phyloP scores from a whole-genome alignment of 257 asterid genomes.

The Jaltomata sinuosa region DNA sequence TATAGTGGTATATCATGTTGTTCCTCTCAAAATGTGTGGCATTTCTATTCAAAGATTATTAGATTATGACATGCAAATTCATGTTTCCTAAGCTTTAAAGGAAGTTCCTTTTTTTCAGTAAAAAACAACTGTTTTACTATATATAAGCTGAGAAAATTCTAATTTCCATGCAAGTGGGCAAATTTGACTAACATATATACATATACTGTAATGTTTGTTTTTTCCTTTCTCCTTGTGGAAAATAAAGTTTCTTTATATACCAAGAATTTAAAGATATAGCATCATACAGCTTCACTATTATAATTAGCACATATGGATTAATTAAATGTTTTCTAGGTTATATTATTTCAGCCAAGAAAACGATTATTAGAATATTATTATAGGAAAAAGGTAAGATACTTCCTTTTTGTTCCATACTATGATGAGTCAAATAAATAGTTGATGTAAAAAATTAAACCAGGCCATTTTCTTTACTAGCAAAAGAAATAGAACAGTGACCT shows the following conservation, averaged over 20 bases:
- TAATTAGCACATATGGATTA: too few relatives aligned
- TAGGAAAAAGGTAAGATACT: not conserved
- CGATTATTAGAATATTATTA: too few relatives aligned
- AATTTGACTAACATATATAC: not conserved
- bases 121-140: too few relatives aligned
- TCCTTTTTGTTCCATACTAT: not conserved
- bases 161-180: not conserved
- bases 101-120: not conserved
- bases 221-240: not conserved
- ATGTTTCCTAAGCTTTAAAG: not conserved
- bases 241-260: not conserved
- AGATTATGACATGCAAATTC: not conserved
- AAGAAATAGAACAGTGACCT: not conserved
- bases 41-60: not conserved
- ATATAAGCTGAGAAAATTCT: not conserved
- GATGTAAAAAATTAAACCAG: not conserved
- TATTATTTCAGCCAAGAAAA: too few relatives aligned
- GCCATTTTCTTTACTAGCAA: not conserved
- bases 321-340: too few relatives aligned
- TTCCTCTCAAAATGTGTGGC: not conserved
- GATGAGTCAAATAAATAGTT: not conserved
- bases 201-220: not conserved
- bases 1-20: not conserved
- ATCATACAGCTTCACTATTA: too few relatives aligned
- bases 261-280: too few relatives aligned